phyloP scores from a whole-genome alignment of 2,329 filamentous ascomycete species.

The Neonectria sp. region DNA sequence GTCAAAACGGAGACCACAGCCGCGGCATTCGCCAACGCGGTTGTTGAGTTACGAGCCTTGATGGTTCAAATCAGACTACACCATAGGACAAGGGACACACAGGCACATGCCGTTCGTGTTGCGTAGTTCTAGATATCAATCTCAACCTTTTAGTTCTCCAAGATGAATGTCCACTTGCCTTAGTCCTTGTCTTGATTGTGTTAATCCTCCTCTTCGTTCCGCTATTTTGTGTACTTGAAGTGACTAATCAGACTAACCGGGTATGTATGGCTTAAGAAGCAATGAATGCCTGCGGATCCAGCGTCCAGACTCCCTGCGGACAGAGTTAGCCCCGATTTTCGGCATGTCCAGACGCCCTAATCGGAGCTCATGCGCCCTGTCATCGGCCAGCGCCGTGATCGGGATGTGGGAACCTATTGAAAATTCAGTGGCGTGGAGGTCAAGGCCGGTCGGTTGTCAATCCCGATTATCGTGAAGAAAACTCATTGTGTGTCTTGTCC shows the following conservation, averaged over 20 bases:
- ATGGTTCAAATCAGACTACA: slow-evolving; percentile 24
- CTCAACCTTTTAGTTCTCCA: slow-evolving; percentile 27
- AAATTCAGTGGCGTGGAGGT: slow-evolving; percentile 36
- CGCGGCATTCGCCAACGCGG: slow-evolving; percentile 9
- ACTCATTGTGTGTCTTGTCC: slow-evolving; percentile 11
- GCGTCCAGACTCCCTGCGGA: neutral
- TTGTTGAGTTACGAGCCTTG: slow-evolving; percentile 7
- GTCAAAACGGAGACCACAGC: slow-evolving; percentile 30
- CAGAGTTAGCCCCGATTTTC: slow-evolving; percentile 40
- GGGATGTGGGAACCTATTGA: slow-evolving; percentile 37
- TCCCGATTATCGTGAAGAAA: slow-evolving; percentile 11
- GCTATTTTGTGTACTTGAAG: slow-evolving; percentile 1
- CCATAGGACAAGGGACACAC: slow-evolving; percentile 3
- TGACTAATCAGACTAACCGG: slow-evolving; percentile 8
- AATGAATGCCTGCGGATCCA: neutral
- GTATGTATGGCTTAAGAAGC: slow-evolving; percentile 23
- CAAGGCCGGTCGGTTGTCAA: slow-evolving; percentile 3
- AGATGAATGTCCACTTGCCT: neutral
- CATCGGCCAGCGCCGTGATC: slow-evolving; percentile 45
- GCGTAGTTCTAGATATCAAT: slow-evolving; percentile 38
- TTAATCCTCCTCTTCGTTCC: neutral
- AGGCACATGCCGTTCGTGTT: slow-evolving; percentile 20
- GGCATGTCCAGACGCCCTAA: slow-evolving; percentile 30
- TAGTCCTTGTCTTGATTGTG: neutral
- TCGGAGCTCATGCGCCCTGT: slow-evolving; percentile 29